phyloP scores from a whole-genome alignment of 2,329 filamentous ascomycete species.

The Orbilia javanica region DNA sequence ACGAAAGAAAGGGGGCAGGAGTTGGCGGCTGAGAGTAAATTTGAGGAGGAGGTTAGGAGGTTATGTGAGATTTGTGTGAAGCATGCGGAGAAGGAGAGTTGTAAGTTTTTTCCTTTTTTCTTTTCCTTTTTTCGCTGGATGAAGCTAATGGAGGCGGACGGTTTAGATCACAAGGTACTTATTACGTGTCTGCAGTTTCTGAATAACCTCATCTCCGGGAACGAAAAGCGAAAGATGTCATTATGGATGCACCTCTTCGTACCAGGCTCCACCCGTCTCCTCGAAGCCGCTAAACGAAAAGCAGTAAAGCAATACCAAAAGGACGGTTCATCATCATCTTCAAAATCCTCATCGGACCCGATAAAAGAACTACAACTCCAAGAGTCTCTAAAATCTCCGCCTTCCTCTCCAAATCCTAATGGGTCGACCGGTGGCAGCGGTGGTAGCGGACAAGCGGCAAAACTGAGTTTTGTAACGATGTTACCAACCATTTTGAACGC shows the following conservation, averaged over 20 bases:
- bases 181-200: conserved; percentile 62
- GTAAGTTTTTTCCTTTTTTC: conserved; percentile 13
- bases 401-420: conserved; percentile 9
- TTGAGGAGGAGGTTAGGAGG: conserved; percentile 62
- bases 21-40: conserved; percentile 62
- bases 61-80: conserved; percentile 62
- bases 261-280: conserved; percentile 51
- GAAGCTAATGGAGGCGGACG: neutral
- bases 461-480: conserved; percentile 62
- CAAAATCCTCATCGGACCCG: conserved; percentile 19
- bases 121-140: neutral
- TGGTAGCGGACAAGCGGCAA: conserved; percentile 24
- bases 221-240: conserved; percentile 62
- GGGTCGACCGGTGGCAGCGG: neutral
- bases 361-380: conserved; percentile 44
- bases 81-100: conserved; percentile 60
- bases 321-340: neutral
- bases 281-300: conserved; percentile 57
- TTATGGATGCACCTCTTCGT: conserved; percentile 62
- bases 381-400: conserved; percentile 26
- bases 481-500: conserved; percentile 61
- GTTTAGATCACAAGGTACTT: conserved; percentile 62
- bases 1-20: conserved; percentile 62
- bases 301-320: conserved; percentile 50
- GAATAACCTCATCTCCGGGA: conserved; percentile 62